Evolutionary conservation across 2,329 filamentous ascomycete genomes (phyloP).

Genomic region (Nemania sp.): DNA sequence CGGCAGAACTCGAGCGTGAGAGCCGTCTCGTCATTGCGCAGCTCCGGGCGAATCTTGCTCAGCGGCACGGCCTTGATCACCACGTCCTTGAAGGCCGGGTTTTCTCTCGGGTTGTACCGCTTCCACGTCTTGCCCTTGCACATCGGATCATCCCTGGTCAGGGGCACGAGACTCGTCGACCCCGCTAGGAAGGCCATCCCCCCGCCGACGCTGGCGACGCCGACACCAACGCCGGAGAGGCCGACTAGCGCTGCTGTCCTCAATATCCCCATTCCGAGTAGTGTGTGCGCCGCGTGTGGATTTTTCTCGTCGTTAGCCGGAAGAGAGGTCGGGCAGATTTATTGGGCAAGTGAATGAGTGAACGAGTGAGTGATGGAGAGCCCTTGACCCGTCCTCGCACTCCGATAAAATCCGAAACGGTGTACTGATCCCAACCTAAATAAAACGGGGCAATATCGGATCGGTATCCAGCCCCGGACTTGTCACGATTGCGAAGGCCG

Average conservation of each 20-base stretch:
- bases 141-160: slow-evolving; percentile 63
- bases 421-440: not conserved
- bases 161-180: slow-evolving; percentile 60
- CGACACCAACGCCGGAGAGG: slow-evolving; percentile 52
- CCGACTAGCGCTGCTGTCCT: slow-evolving; percentile 49
- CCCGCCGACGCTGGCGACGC: slow-evolving; percentile 53
- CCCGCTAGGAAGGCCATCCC: slow-evolving; percentile 58
- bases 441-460: slow-evolving; percentile 25
- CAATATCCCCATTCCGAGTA: slow-evolving; percentile 55
- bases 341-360: too few species aligned
- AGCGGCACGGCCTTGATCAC: slow-evolving; percentile 67
- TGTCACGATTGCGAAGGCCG: too few species aligned
- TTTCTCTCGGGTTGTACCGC: slow-evolving; percentile 64
- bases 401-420: not conserved
- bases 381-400: not conserved
- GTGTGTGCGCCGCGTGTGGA: not conserved
- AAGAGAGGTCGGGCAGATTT: not conserved
- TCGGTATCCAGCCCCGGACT: not conserved
- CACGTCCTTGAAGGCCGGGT: slow-evolving; percentile 67
- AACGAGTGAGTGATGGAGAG: too few species aligned
- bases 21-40: slow-evolving; percentile 62
- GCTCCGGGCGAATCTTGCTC: slow-evolving; percentile 65
- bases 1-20: slow-evolving; percentile 69
- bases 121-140: slow-evolving; percentile 62
- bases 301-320: not conserved